Evolutionary conservation across 2,329 filamentous ascomycete species (phyloP), one percentile per base, ranked within the genome.

Genomic region (Zasmidium citrigriseum): DNA sequence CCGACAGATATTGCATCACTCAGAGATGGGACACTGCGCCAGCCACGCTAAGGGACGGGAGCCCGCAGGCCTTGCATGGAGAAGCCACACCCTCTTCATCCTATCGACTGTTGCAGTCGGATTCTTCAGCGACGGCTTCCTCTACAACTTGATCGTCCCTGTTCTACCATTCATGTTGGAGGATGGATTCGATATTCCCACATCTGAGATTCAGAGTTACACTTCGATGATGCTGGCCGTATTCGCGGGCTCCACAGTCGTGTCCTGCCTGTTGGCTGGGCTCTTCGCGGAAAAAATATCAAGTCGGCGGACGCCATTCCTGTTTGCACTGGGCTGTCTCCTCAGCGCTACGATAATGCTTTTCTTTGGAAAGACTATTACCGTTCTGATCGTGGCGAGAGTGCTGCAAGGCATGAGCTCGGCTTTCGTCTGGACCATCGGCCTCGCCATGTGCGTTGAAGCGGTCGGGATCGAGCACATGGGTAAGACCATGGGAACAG

Each of bases 401-500:
- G 64, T 83, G 1, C 71, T 85, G 0, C 83, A 86, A 64, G 83
- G 83, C 1, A 71, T 80, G 16, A 82, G 80, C 49, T 81, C 77
- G 4, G 82, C 81, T 0, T 75, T 84, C 23, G 83, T 86, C 1
- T 84, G 82, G 77, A 83, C 81, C 0, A 78, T 82, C 3, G 80
- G 83, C 0, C 70, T 85, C 3, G 81, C 83, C 2, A 76, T 86
- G 60, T 73, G 83, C 18, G 72, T 83, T 4, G 83, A 86, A 62
- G 83, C 83, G 0, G 82, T 86, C 4, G 74, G 78, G 0, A 74
- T 71, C 10, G 73, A 80, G 38, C 80, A 82, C 41, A 68, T 87
- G 34, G 85, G 84, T 2, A 83, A 83, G 64, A 80, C 80, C 2
- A 80, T 86, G 64, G 84, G 84, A 11, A 79, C 79, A 24, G 76